Evolutionary conservation across 179 eudicot species (phyloP), one percentile per base, ranked within the genome.

Genomic region (Silene coronaria): DNA sequence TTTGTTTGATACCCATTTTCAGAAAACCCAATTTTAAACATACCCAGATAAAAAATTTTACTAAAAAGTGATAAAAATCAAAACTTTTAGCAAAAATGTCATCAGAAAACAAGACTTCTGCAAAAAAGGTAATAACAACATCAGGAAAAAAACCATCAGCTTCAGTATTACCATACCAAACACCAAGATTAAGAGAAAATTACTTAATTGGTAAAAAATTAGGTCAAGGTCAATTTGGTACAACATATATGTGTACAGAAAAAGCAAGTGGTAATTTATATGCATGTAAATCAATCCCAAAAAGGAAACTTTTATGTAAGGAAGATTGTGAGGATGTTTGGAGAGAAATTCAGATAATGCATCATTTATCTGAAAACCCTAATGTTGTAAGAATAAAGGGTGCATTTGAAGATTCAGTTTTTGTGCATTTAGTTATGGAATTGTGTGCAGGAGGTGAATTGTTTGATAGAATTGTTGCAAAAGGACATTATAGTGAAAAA

Each of bases 321-420:
- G 97, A 91, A 38, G 97, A 91, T 74, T 90, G 84, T 60, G 96
- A 91, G 1, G 97, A 91, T 72, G 97, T 91, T 1, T 91, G 93
- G 93, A 83, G 97, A 51, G 97, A 91, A 83, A 90, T 91, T 75
- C 96, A 90, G 78, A 92, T 92, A 74, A 92, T 92, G 97, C 96
- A 92, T 64, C 97, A 92, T 80, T 78, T 92, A 16, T 90, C 93
- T 0, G 97, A 92, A 69, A 89, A 90, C 45, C 82, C 79, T 1
- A 78, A 86, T 71, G 97, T 92, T n/a, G 97, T 92, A 4, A 83
- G 96, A 60, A 92, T 92, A 28, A 89, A 90, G 72, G 96, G 91
- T 23, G 87, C 96, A 4, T 92, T 86, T 75, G 96, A 92, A 75
- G 97, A 92, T 82, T 80, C 86, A 22, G 87, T 92, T 21, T 92